Percentiles rank a stretch among this genome's conserved stretches.
phyloP scores from a whole-genome alignment of 345 rosid species.

The Rhizophora mangle region DNA sequence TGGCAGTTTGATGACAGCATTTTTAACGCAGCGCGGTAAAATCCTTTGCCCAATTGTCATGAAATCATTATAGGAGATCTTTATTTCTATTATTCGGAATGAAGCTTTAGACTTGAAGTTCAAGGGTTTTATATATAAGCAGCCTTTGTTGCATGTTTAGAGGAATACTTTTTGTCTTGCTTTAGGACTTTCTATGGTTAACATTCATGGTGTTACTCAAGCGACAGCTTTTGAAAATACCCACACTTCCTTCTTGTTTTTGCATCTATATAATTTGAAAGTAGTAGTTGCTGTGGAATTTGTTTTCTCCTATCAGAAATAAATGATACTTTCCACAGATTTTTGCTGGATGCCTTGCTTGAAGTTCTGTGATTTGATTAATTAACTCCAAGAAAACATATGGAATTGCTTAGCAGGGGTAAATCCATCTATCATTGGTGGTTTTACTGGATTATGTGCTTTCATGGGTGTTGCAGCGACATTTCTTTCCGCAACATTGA shows the following conservation, averaged over 20 bases:
- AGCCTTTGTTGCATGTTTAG: not conserved
- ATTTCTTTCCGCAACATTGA: slow-evolving; percentile 72
- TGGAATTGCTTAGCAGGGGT: slow-evolving; percentile 46
- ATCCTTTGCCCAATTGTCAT: not conserved
- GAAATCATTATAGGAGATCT: not conserved
- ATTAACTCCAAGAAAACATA: slow-evolving; percentile 7
- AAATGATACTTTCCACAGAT: too few species aligned
- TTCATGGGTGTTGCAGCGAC: slow-evolving; percentile 96
- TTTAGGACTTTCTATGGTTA: too few species aligned
- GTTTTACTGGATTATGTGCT: slow-evolving; percentile 89
- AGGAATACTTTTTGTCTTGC: not conserved
- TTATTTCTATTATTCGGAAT: not conserved
- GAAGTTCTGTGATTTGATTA: not conserved
- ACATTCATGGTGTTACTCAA: too few species aligned
- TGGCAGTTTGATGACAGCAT: slow-evolving; percentile 94
- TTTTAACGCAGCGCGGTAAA: slow-evolving; percentile 80
- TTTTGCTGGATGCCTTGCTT: not conserved
- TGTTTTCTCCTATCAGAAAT: too few species aligned
- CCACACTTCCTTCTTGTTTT: too few species aligned
- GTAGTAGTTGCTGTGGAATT: too few species aligned
- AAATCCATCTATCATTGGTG: slow-evolving; percentile 83
- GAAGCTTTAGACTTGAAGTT: not conserved
- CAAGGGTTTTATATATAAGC: too few species aligned
- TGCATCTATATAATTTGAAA: too few species aligned
- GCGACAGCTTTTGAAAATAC: too few species aligned